Conservation (phyloP, 371 early-diverging fungal genomes). For the Nematocida sp. region DNA sequence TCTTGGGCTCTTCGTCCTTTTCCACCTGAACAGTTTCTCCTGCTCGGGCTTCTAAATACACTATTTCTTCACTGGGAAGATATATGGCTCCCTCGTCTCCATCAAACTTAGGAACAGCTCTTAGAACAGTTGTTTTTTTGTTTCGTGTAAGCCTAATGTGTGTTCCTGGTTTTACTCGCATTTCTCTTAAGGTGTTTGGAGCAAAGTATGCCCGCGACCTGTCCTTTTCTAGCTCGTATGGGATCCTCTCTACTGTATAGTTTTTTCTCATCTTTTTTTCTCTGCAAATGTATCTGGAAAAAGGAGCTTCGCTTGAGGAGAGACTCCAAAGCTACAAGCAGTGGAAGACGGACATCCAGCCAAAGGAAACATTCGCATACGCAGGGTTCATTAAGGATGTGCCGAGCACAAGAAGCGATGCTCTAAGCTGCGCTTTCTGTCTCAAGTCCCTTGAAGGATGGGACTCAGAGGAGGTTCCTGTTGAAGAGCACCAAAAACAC, state of each 20-base stretch:
- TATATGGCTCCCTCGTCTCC: conserved; percentile 37
- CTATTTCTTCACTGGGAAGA: conserved; percentile 36
- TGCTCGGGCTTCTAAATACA: neutral
- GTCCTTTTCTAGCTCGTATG: conserved; percentile 50
- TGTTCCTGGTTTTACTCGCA: conserved; percentile 27
- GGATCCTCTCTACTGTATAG: conserved; percentile 45
- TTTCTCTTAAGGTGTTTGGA: conserved; percentile 23
- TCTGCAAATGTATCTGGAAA: conserved; percentile 11
- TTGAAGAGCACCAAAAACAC: conserved; percentile 56
- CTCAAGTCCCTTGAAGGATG: conserved; percentile 59
- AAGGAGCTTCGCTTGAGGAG: conserved; percentile 18
- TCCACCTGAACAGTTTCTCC: conserved; percentile 18
- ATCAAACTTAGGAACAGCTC: conserved; percentile 51
- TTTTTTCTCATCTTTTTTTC: conserved; percentile 56
- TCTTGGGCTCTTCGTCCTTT: neutral
- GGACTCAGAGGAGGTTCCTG: conserved; percentile 53
- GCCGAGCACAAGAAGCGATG: neutral
- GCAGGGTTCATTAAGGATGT: conserved; percentile 32
- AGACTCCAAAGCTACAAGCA: conserved; percentile 10
- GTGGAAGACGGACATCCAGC: neutral
- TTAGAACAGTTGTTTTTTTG: conserved; percentile 8
- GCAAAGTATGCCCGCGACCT: conserved; percentile 32
- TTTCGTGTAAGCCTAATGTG: neutral
- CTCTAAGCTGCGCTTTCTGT: conserved; percentile 58
- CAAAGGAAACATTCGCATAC: conserved; percentile 12